A percentile compares a stretch with the other conserved stretches of the same genome.
Evolutionary conservation across 768 basidiomycete genomes (phyloP).

Genomic region (Crucibulum laeve): DNA sequence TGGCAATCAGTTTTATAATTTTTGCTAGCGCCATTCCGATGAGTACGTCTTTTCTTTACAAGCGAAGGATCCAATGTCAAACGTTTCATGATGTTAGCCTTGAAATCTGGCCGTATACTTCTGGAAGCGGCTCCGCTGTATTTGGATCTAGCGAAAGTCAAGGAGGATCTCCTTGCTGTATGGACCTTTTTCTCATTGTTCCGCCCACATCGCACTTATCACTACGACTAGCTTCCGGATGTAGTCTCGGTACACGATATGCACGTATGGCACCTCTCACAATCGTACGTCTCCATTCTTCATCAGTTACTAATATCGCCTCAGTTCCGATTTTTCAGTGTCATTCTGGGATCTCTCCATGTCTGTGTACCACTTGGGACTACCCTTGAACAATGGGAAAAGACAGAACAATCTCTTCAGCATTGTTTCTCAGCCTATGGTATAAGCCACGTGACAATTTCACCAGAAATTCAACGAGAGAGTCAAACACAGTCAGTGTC

Average conservation of each 20-base stretch:
- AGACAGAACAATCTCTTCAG: constrained; percentile 41
- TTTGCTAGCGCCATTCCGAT: constrained; percentile 49
- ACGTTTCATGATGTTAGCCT: constrained; percentile 20
- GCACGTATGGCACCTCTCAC: constrained; percentile 54
- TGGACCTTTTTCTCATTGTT: constrained; percentile 12
- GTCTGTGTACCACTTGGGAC: constrained; percentile 46
- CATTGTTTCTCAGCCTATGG: constrained; percentile 51
- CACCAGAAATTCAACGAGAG: constrained; percentile 40
- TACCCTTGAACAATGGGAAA: constrained; percentile 45
- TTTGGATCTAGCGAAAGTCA: constrained; percentile 44
- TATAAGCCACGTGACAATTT: constrained; percentile 51
- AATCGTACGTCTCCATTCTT: constrained; percentile 35
- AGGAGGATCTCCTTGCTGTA: constrained; percentile 42
- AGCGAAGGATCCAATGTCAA: background rate
- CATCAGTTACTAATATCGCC: constrained; percentile 1
- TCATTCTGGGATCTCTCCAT: constrained; percentile 50
- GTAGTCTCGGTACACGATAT: constrained; percentile 47
- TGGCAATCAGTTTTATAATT: constrained; percentile 47
- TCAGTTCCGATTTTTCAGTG: constrained; percentile 18
- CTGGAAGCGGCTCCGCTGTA: constrained; percentile 49
- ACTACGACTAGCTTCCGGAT: constrained; percentile 31
- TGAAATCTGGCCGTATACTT: constrained; percentile 44
- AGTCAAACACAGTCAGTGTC: constrained; percentile 23
- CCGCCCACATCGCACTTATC: background rate
- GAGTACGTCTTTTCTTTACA: constrained; percentile 27